Conservation (phyloP, 768 basidiomycete species). For the Termitomyces sp. region DNA sequence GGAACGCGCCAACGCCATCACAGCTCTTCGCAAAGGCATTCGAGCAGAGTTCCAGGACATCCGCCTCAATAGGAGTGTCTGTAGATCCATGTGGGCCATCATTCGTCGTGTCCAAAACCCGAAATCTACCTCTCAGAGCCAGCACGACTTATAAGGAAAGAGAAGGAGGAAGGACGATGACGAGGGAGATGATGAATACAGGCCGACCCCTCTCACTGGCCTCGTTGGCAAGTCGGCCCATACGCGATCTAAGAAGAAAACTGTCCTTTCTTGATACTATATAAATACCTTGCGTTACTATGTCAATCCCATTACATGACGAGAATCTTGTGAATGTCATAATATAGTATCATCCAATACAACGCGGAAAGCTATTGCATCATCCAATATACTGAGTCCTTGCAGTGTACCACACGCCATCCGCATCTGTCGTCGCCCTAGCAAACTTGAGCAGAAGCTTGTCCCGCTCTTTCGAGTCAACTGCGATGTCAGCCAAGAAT, state of each 20-base stretch:
- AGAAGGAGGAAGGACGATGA: conserved; percentile 25
- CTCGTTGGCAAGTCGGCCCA: conserved; percentile 29
- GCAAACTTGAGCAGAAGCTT: conserved; percentile 85
- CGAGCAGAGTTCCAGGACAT: conserved; percentile 58
- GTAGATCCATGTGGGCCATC: conserved; percentile 52
- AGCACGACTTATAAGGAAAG: conserved; percentile 19
- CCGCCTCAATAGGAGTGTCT: conserved; percentile 53
- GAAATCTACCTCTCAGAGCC: conserved; percentile 15
- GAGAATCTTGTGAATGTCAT: not conserved
- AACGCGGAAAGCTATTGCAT: not conserved
- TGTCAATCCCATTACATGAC: not conserved
- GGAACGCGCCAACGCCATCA: conserved; percentile 50
- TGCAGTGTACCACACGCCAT: conserved; percentile 72
- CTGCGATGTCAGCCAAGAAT: conserved; percentile 76
- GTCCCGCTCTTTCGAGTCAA: conserved; percentile 85
- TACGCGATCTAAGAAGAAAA: conserved; percentile 35
- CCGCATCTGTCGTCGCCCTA: conserved; percentile 63
- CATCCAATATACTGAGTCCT: conserved; percentile 55
- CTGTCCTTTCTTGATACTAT: conserved; percentile 3
- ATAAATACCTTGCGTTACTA: not conserved
- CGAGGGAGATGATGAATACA: conserved; percentile 41
- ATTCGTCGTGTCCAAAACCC: conserved; percentile 34
- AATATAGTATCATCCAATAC: not conserved
- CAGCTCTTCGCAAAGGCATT: conserved; percentile 49
- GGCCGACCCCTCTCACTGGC: conserved; percentile 36